These are phyloP conservation scores for Hypholoma sublateritium DNA, from an alignment of 768 basidiomycete genomes.

Conservation along the genomic window DNA sequence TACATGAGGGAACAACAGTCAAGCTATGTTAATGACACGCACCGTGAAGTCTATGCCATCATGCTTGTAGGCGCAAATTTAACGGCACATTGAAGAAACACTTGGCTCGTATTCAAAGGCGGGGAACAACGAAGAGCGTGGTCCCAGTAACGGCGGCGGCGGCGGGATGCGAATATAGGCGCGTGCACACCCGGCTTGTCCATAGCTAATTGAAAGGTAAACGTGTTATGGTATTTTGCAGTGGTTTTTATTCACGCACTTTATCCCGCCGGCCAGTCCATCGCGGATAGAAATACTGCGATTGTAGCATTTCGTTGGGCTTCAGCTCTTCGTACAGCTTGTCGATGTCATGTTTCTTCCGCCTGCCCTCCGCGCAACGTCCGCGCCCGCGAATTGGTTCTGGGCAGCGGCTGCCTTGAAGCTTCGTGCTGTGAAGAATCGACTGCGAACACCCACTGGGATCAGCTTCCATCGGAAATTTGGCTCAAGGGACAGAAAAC, in stretches of 20 bases:
- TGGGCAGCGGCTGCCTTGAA: conserved; percentile 64
- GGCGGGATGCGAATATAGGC: too few relatives aligned
- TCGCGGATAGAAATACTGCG: conserved; percentile 70
- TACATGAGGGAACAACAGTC: too few relatives aligned
- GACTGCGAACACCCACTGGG: conserved; percentile 45
- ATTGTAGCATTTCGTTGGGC: conserved; percentile 54
- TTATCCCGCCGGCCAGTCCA: conserved; percentile 83
- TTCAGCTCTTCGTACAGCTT: conserved; percentile 63
- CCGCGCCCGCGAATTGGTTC: conserved; percentile 69
- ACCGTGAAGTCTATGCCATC: too few relatives aligned
- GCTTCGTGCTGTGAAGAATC: conserved; percentile 79
- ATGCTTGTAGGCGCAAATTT: too few relatives aligned
- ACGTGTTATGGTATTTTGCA: not conserved
- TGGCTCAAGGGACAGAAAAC: not conserved
- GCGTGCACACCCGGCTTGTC: too few relatives aligned
- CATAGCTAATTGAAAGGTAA: conserved; percentile 29
- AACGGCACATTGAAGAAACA: too few relatives aligned
- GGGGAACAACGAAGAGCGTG: too few relatives aligned
- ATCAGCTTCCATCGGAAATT: too few relatives aligned
- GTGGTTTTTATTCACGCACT: conserved; percentile 31
- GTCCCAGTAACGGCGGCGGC: too few relatives aligned
- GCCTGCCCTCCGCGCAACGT: conserved; percentile 73
- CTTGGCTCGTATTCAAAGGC: too few relatives aligned
- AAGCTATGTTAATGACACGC: too few relatives aligned
- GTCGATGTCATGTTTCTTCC: conserved; percentile 58